A percentile compares a stretch with the other conserved stretches of the same genome.
Conservation (phyloP, 2,329 filamentous ascomycete species). For the Fusarium globosum region DNA sequence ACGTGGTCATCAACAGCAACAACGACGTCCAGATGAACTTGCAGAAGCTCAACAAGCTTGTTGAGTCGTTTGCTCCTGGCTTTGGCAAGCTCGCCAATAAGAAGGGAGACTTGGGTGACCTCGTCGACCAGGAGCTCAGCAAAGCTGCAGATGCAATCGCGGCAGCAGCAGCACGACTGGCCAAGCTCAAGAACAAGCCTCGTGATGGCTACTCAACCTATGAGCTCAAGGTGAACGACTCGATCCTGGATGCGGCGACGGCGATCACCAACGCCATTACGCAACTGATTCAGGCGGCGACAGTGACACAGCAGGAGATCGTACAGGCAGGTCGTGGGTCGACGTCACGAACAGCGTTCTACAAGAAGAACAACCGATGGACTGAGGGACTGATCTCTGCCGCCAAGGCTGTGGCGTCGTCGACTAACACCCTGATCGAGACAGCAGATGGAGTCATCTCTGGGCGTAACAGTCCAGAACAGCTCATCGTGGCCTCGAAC, state of each 20-base stretch:
- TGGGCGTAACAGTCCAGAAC: slow-evolving; percentile 91
- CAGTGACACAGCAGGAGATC: slow-evolving; percentile 93
- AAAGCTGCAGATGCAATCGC: slow-evolving; percentile 97
- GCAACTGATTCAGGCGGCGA: slow-evolving; percentile 93
- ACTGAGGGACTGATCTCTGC: slow-evolving; percentile 97
- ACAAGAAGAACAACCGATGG: slow-evolving; percentile 99
- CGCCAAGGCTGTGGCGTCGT: slow-evolving; percentile 92
- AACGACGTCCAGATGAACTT: slow-evolving; percentile 95
- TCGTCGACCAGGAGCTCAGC: slow-evolving; percentile 90
- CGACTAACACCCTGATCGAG: slow-evolving; percentile 96
- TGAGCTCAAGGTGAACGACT: slow-evolving; percentile 95
- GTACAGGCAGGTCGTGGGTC: slow-evolving; percentile 91
- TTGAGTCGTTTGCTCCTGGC: slow-evolving; percentile 90
- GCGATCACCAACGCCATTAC: slow-evolving; percentile 95
- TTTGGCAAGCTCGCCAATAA: slow-evolving; percentile 82
- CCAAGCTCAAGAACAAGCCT: slow-evolving; percentile 96
- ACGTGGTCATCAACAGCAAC: slow-evolving; percentile 97
- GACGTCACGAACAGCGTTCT: slow-evolving; percentile 91
- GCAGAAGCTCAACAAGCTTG: slow-evolving; percentile 92
- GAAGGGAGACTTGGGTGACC: slow-evolving; percentile 88
- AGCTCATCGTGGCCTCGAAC: slow-evolving; percentile 97
- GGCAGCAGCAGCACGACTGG: slow-evolving; percentile 87
- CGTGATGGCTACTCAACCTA: slow-evolving; percentile 95
- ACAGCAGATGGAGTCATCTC: slow-evolving; percentile 96
- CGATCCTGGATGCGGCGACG: slow-evolving; percentile 90